These are phyloP conservation scores for Allantophomopsis lycopodina DNA, from an alignment of 2,329 filamentous ascomycete genomes.

Conservation along the genomic window DNA sequence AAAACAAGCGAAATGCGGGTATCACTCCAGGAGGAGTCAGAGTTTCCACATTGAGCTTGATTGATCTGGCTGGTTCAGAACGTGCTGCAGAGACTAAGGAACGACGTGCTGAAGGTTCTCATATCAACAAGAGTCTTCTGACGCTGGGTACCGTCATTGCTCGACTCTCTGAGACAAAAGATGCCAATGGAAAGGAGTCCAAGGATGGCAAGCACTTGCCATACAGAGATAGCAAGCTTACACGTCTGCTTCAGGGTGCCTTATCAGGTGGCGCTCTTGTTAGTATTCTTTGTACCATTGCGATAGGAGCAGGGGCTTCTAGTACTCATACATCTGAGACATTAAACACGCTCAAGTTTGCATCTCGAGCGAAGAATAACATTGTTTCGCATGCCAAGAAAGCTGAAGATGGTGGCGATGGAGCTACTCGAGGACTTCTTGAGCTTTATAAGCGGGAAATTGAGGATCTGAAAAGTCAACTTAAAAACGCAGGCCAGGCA, in stretches of 20 bases:
- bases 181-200: constrained; percentile 56
- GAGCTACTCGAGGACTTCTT: constrained; percentile 72
- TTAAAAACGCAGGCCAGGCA: constrained; percentile 68
- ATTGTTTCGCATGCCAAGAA: constrained; percentile 95
- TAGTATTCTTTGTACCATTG: constrained; percentile 94
- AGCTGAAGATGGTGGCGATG: constrained; percentile 83
- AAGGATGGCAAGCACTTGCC: constrained; percentile 88
- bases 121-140: constrained; percentile 96
- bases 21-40: constrained; percentile 78
- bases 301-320: constrained; percentile 63
- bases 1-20: constrained; percentile 49
- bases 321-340: constrained; percentile 77
- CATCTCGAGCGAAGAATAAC: constrained; percentile 91
- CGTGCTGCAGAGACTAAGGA: constrained; percentile 94
- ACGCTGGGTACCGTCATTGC: constrained; percentile 93
- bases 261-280: constrained; percentile 88
- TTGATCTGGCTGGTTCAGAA: constrained; percentile 92
- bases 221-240: constrained; percentile 95
- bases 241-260: constrained; percentile 79
- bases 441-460: constrained; percentile 95
- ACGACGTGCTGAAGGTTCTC: constrained; percentile 82
- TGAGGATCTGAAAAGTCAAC: constrained; percentile 61
- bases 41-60: constrained; percentile 88
- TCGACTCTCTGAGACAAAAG: constrained; percentile 77
- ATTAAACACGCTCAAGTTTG: constrained; percentile 92